These are phyloP conservation scores for Colletotrichum endophyticum DNA, from an alignment of 2,329 filamentous ascomycete species.

Conservation along the genomic window DNA sequence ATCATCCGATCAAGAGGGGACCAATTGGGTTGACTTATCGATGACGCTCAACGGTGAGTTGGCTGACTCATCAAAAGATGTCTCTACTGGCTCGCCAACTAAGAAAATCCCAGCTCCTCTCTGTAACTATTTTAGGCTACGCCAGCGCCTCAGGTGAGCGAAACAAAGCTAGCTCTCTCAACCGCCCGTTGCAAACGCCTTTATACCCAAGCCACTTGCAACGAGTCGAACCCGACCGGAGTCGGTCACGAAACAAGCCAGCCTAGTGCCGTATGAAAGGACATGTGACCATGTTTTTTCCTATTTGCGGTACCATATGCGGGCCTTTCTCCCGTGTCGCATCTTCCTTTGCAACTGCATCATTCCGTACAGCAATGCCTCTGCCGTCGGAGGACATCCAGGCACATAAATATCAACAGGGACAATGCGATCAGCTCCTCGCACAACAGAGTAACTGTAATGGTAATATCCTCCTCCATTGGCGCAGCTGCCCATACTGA, in stretches of 20 bases:
- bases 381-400: slow-evolving; percentile 69
- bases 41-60: neutral
- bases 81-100: neutral
- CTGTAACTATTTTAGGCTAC: neutral
- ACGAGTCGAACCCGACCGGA: rapidly evolving
- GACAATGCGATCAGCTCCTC: slow-evolving; percentile 78
- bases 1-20: neutral
- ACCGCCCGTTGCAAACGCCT: neutral
- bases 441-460: slow-evolving; percentile 77
- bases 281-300: neutral
- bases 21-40: neutral
- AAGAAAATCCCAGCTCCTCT: neutral
- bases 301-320: slow-evolving; percentile 65
- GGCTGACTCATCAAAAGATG: neutral
- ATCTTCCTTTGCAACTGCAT: slow-evolving; percentile 82
- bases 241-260: neutral
- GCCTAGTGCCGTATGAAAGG: neutral
- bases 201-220: neutral
- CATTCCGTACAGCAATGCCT: slow-evolving; percentile 72
- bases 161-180: neutral
- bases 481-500: slow-evolving; percentile 83
- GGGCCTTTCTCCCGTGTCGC: slow-evolving; percentile 59
- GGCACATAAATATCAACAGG: slow-evolving; percentile 84
- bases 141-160: neutral
- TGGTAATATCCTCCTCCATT: slow-evolving; percentile 89